These are phyloP conservation scores for Suillus occidentalis DNA, from an alignment of 768 basidiomycete genomes.

Conservation along the genomic window DNA sequence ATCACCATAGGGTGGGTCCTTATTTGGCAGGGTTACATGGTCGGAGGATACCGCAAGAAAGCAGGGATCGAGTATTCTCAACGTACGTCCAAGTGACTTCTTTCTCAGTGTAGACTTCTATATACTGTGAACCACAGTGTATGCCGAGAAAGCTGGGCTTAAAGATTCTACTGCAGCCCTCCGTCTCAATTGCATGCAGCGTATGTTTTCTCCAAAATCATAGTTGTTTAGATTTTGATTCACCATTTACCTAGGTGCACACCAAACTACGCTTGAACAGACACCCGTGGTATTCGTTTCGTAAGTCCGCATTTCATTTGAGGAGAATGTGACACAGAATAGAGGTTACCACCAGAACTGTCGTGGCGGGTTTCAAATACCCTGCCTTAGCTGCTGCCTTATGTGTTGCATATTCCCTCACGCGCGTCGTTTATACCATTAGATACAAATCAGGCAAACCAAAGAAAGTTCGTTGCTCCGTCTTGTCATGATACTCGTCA, in stretches of 20 bases:
- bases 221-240: not conserved
- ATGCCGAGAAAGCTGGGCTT: conserved; percentile 65
- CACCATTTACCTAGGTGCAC: conserved; percentile 48
- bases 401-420: conserved; percentile 40
- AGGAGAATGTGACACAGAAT: not conserved
- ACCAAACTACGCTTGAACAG: conserved; percentile 56
- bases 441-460: conserved; percentile 49
- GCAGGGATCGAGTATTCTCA: conserved; percentile 70
- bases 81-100: conserved; percentile 36
- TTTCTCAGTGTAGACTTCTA: not conserved
- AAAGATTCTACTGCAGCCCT: conserved; percentile 50
- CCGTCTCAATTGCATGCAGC: conserved; percentile 72
- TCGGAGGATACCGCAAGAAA: conserved; percentile 44
- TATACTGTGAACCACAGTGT: conserved; percentile 41
- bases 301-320: conserved; percentile 30
- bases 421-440: conserved; percentile 46
- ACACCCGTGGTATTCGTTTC: conserved; percentile 44
- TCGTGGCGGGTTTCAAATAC: conserved; percentile 40
- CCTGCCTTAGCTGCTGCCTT: conserved; percentile 42
- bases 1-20: conserved; percentile 53
- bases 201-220: conserved; percentile 35
- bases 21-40: conserved; percentile 46
- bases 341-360: conserved; percentile 32
- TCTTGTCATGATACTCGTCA: not conserved
- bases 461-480: conserved; percentile 30